Evolutionary conservation across 1,284 basidiomycete genomes (phyloP).

Genomic region (Malassezia caprae): DNA sequence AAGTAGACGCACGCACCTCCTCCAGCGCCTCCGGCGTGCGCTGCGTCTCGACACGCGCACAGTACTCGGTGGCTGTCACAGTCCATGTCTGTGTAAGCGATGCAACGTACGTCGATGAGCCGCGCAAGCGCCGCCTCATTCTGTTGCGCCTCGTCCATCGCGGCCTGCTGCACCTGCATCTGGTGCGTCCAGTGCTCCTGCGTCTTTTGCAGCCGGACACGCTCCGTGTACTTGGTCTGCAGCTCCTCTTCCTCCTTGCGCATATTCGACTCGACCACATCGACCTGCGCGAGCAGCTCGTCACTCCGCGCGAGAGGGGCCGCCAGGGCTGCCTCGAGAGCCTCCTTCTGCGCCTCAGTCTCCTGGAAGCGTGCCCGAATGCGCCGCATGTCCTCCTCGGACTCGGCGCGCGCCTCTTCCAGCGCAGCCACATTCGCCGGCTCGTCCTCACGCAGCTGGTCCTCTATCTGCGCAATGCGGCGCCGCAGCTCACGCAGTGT

Average conservation of each 20-base stretch:
- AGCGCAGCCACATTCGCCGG: slow-evolving; percentile 63
- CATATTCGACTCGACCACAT: slow-evolving; percentile 25
- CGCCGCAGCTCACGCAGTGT: slow-evolving; percentile 20
- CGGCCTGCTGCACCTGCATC: slow-evolving; percentile 25
- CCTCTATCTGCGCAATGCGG: slow-evolving; percentile 51
- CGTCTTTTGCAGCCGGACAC: slow-evolving; percentile 19
- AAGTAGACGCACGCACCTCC: background rate
- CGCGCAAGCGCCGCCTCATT: slow-evolving; percentile 56
- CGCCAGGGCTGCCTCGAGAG: slow-evolving; percentile 42
- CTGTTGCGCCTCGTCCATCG: slow-evolving; percentile 53
- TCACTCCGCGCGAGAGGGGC: slow-evolving; percentile 16
- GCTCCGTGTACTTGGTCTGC: slow-evolving; percentile 28
- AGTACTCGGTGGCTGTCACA: slow-evolving; percentile 58
- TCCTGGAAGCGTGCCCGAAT: slow-evolving; percentile 26
- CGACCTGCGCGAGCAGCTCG: slow-evolving; percentile 23
- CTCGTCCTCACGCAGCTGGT: slow-evolving; percentile 63
- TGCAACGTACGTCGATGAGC: slow-evolving; percentile 8
- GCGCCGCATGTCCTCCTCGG: slow-evolving; percentile 25
- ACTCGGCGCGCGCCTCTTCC: slow-evolving; percentile 51
- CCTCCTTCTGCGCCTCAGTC: slow-evolving; percentile 24
- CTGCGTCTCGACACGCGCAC: slow-evolving; percentile 55
- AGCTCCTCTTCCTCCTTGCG: slow-evolving; percentile 51
- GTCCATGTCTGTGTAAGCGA: slow-evolving; percentile 14
- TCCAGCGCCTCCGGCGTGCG: slow-evolving; percentile 57
- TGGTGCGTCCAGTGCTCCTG: slow-evolving; percentile 26